Base-by-base conservation (phyloP, 441 rosid species). In the Adansonia gregorii region DNA sequence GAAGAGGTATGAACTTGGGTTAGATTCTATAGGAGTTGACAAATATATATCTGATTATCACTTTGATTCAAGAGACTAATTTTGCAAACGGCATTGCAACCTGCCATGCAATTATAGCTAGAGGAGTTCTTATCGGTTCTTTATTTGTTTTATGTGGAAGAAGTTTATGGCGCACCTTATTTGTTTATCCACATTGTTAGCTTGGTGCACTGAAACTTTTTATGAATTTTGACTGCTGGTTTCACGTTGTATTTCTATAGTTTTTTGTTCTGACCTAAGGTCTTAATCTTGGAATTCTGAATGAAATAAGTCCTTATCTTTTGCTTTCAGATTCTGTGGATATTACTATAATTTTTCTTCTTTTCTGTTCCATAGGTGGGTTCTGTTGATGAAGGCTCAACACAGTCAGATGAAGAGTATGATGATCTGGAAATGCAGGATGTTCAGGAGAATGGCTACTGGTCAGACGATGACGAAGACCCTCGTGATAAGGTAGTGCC, bases 391-490 rank as follows among this genome's bases (percentile, higher is more conserved):
- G 98, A 94, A 87, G 97, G 89, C 81, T 94, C 93, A 1, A 89
- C 98, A 17, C 91, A 92, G 78, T 91, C 97, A 6, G 99, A 96
- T 39, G 98, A 96, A 85, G 98, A 96, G 83, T 96, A 94, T 12
- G 97, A 91, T 69, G 99, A 96, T 85, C 88, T 96, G 67, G 98
- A 95, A 51, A 89, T 96, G 98, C 88, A 82, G 82, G 98, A 96
- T 78, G 76, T 77, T 46, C 83, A 75, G 22, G 85, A 84, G 68
- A 87, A 85, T 76, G 92, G 92, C 12, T 91, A 90, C 72, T 79
- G 85, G 87, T 80, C 92, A 0, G 93, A 88, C 2, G 79, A 85
- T 1, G 93, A 89, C 4, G 89, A 86, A 67, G 89, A 86, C 78
- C 48, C 68, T 2, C 74, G 51, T 74, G 89, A 90, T 39, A 82